Percentiles rank a stretch among this genome's conserved stretches.
phyloP scores from a whole-genome alignment of 176 grass and related monocot species.

The Rhynchospora pubera region DNA sequence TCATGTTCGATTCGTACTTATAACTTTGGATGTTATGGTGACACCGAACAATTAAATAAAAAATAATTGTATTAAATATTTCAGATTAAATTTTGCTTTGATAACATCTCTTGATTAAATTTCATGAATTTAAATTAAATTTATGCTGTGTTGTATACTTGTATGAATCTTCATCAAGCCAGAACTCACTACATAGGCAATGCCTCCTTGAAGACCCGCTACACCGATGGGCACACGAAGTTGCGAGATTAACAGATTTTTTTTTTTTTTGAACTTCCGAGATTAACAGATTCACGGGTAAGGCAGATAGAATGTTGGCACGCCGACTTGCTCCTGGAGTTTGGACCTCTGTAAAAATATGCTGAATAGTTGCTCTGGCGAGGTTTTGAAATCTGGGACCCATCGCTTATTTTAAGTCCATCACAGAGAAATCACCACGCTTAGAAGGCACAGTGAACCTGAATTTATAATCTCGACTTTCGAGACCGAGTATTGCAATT shows the following conservation, averaged over 20 bases:
- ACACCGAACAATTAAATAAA: too few relatives aligned
- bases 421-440: too few relatives aligned
- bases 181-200: not conserved
- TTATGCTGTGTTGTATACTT: not conserved
- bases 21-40: not conserved
- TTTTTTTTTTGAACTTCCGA: too few relatives aligned
- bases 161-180: not conserved
- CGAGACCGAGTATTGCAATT: not conserved
- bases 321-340: too few relatives aligned
- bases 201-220: not conserved
- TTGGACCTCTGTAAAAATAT: too few relatives aligned
- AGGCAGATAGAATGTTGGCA: not conserved
- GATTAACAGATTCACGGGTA: not conserved
- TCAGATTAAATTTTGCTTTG: not conserved
- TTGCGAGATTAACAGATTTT: not conserved
- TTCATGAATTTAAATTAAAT: not conserved
- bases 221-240: not conserved
- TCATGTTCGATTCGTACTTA: not conserved
- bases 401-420: too few relatives aligned
- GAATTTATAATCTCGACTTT: not conserved
- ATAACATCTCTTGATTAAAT: not conserved
- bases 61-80: not conserved
- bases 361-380: too few relatives aligned
- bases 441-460: too few relatives aligned
- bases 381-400: too few relatives aligned